Percentiles rank a stretch among this genome's conserved stretches.
Conservation (phyloP, 192 early-diverging fungal species). For the Endogone sp. region DNA sequence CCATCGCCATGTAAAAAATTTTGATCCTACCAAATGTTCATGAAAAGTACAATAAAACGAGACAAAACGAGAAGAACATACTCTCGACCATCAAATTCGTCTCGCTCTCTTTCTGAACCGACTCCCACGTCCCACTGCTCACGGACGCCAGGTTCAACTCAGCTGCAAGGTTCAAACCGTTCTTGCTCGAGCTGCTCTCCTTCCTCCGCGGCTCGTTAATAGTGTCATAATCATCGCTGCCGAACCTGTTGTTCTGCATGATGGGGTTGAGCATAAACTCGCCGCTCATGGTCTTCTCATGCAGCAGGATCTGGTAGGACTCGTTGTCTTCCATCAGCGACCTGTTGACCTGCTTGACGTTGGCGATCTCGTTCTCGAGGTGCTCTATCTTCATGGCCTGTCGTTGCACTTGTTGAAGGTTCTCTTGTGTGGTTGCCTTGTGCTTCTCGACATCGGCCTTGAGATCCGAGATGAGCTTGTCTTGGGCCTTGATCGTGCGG, state of each 20-base stretch:
- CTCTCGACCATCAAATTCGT: not conserved
- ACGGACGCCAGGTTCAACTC: conserved; percentile 25
- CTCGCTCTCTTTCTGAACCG: not conserved
- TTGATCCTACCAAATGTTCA: no score
- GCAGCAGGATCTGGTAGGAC: conserved; percentile 72
- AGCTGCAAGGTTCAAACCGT: conserved; percentile 28
- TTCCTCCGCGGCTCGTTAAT: conserved; percentile 74
- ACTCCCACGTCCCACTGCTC: not conserved
- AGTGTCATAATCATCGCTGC: conserved; percentile 79
- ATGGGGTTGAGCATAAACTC: conserved; percentile 65
- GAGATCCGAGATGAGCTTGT: conserved; percentile 36
- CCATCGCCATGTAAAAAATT: no score
- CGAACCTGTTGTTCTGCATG: conserved; percentile 59
- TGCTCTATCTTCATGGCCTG: conserved; percentile 36
- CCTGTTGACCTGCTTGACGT: conserved; percentile 64
- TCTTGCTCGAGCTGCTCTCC: conserved; percentile 71
- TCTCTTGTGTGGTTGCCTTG: conserved; percentile 28
- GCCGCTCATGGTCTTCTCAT: conserved; percentile 79
- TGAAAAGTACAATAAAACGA: no score
- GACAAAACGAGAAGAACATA: no score
- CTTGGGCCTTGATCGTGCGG: conserved; percentile 35
- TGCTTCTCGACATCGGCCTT: conserved; percentile 37
- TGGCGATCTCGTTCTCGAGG: conserved; percentile 50
- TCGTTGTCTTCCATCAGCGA: conserved; percentile 79
- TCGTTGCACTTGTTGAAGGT: conserved; percentile 26